These are phyloP conservation scores for Phytophthora sp. DNA, from an alignment of 352 stramenopile genomes.

Conservation along the genomic window DNA sequence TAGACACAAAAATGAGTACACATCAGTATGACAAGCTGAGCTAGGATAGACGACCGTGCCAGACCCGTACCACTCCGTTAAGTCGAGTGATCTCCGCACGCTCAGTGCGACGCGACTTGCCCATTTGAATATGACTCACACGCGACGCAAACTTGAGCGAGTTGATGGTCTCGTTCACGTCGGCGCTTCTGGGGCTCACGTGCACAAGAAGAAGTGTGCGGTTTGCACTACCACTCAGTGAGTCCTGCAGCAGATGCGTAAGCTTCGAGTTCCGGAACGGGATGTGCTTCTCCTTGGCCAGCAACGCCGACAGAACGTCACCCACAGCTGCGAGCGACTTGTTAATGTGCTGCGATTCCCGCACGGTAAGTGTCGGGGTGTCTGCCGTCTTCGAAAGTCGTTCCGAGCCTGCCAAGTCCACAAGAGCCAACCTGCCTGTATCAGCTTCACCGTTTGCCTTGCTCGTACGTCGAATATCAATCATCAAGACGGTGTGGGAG, in stretches of 20 bases:
- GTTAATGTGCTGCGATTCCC: conserved; percentile 84
- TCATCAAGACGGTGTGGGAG: conserved; percentile 63
- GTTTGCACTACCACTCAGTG: conserved; percentile 47
- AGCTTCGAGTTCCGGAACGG: conserved; percentile 89
- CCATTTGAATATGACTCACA: conserved; percentile 51
- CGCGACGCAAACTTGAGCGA: conserved; percentile 81
- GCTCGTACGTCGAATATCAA: conserved; percentile 63
- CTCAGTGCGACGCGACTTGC: conserved; percentile 50
- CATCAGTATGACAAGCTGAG: not conserved
- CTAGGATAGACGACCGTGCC: not conserved
- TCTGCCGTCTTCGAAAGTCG: conserved; percentile 58
- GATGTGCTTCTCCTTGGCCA: conserved; percentile 83
- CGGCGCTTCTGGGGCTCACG: conserved; percentile 50
- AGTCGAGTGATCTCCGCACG: conserved; percentile 68
- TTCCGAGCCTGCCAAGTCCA: conserved; percentile 85
- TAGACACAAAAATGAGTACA: conserved; percentile 1
- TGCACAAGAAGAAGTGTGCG: conserved; percentile 71
- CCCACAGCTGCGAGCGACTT: conserved; percentile 79
- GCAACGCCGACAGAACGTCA: conserved; percentile 71
- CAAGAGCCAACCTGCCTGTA: conserved; percentile 61
- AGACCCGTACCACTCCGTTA: conserved; percentile 57
- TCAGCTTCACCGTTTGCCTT: conserved; percentile 47
- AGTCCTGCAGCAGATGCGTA: conserved; percentile 85
- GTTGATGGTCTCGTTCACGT: conserved; percentile 78
- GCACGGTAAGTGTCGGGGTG: conserved; percentile 42